phyloP scores from a whole-genome alignment of 495 filamentous ascomycete species.

The Astrothelium subdiscretum region DNA sequence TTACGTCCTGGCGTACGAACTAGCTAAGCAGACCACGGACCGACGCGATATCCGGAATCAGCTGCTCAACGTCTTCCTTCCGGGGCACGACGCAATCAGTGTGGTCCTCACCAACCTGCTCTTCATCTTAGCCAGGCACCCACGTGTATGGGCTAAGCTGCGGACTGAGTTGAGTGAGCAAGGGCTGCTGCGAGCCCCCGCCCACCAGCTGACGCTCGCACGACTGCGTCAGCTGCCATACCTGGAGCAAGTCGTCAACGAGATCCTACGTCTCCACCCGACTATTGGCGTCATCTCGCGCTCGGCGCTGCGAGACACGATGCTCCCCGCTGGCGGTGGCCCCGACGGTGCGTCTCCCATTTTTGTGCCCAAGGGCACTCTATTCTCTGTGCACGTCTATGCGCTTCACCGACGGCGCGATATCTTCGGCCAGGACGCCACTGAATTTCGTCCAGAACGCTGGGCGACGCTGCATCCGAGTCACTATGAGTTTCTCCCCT shows the following conservation, averaged over 20 bases:
- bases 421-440: conserved; percentile 17
- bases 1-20: conserved; percentile 54
- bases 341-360: conserved; percentile 12
- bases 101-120: conserved; percentile 29
- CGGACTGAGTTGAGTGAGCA: conserved; percentile 35
- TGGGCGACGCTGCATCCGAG: conserved; percentile 24
- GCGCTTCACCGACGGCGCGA: conserved; percentile 16
- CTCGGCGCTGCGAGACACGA: conserved; percentile 15
- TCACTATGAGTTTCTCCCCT: conserved; percentile 24
- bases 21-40: conserved; percentile 48
- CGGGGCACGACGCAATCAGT: conserved; percentile 41
- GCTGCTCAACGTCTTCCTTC: conserved; percentile 37
- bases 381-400: conserved; percentile 8
- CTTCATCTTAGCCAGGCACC: conserved; percentile 36
- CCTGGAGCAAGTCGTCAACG: conserved; percentile 38
- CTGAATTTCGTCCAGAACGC: conserved; percentile 20
- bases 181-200: conserved; percentile 20
- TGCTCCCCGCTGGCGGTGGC: conserved; percentile 18
- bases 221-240: conserved; percentile 33
- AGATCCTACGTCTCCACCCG: conserved; percentile 23
- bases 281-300: conserved; percentile 16
- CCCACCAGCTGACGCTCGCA: conserved; percentile 23
- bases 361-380: conserved; percentile 12
- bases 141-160: conserved; percentile 36
- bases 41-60: conserved; percentile 48